Evolutionary conservation across 345 rosid genomes (phyloP).

Genomic region (Turritis glabra): DNA sequence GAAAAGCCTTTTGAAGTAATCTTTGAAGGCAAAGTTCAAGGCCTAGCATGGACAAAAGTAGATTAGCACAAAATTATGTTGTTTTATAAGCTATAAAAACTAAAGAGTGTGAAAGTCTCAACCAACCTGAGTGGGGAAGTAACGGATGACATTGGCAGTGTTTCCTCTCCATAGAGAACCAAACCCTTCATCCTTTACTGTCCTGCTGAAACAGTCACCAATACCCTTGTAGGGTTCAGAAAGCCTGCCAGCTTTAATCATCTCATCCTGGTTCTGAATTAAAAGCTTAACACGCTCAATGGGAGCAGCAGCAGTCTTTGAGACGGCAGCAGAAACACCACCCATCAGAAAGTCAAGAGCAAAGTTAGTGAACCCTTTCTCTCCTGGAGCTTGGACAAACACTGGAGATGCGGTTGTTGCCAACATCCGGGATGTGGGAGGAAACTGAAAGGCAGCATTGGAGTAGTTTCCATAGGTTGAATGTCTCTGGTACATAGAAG

Average conservation of each 20-base stretch:
- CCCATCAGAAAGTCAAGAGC: constrained; percentile 76
- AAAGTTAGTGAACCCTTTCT: constrained; percentile 65
- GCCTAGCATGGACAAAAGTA: constrained; percentile 47
- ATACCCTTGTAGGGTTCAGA: constrained; percentile 88
- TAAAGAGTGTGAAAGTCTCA: background rate
- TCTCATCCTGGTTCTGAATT: constrained; percentile 89
- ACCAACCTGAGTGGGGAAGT: constrained; percentile 82
- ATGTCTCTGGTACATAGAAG: constrained; percentile 54
- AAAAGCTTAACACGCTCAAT: constrained; percentile 85
- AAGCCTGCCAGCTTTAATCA: constrained; percentile 74
- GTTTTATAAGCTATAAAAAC: background rate
- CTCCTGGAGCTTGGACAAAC: constrained; percentile 64
- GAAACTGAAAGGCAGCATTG: constrained; percentile 59
- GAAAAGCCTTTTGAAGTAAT: constrained; percentile 77
- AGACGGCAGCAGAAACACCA: constrained; percentile 82
- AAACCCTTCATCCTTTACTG: constrained; percentile 62
- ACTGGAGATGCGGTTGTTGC: constrained; percentile 51
- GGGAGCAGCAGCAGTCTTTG: constrained; percentile 84
- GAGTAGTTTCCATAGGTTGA: constrained; percentile 63
- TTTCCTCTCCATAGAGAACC: constrained; percentile 81
- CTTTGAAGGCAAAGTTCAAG: constrained; percentile 89
- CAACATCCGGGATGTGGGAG: constrained; percentile 40
- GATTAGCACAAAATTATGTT: background rate
- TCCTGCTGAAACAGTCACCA: constrained; percentile 70
- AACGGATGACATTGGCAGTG: constrained; percentile 86